Conservation (phyloP, 1,284 basidiomycete genomes). For the Microbotryomycetes sp. region DNA sequence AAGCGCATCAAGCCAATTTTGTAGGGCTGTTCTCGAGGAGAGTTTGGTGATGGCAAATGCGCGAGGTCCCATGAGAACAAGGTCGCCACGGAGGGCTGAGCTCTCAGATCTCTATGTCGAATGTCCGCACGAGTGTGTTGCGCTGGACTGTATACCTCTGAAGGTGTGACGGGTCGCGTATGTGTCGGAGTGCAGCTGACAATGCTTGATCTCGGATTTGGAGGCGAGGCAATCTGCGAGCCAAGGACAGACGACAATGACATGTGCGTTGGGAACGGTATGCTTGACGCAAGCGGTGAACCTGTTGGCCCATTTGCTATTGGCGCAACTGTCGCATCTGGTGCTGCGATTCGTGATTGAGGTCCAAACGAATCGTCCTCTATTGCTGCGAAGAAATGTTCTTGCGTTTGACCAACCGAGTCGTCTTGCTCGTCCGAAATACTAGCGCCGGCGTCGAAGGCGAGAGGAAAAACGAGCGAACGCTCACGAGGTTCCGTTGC, state of each 20-base stretch:
- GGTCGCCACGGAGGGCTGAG: neutral
- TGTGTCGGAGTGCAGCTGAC: conserved; percentile 1
- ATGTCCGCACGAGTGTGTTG: neutral
- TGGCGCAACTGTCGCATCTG: too few relatives aligned
- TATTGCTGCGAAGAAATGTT: too few relatives aligned
- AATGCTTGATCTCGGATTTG: neutral
- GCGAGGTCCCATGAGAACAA: conserved; percentile 17
- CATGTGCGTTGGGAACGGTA: neutral
- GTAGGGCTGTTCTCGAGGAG: conserved; percentile 11
- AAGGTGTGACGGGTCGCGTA: neutral
- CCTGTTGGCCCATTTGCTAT: too few relatives aligned
- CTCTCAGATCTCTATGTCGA: neutral
- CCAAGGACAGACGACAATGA: neutral
- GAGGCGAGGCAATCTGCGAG: neutral
- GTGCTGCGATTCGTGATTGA: too few relatives aligned
- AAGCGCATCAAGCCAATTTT: neutral
- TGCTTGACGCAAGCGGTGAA: neutral
- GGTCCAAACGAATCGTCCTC: too few relatives aligned
- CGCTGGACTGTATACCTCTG: neutral
- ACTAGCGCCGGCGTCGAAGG: too few relatives aligned
- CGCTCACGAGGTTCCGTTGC: too few relatives aligned
- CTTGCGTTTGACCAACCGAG: too few relatives aligned
- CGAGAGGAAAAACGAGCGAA: too few relatives aligned
- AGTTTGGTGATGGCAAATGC: conserved; percentile 11
- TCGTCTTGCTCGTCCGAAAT: too few relatives aligned